Evolutionary conservation across 2,329 filamentous ascomycete species (phyloP).

Genomic region (Ambrosiella xylebori): DNA sequence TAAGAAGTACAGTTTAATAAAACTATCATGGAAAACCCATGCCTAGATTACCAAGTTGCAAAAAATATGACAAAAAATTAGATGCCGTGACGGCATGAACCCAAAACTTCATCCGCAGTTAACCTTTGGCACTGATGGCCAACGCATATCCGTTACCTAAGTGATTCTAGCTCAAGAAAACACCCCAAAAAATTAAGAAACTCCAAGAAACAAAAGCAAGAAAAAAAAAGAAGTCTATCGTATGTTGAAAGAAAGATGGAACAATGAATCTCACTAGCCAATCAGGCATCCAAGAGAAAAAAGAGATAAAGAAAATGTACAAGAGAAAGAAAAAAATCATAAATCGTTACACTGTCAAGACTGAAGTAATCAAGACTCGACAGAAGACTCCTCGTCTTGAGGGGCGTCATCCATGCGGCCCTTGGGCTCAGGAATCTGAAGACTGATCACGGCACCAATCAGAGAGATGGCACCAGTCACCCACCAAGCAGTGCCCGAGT

Average conservation of each 20-base stretch:
- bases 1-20: too few relatives aligned
- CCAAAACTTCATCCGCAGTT: too few relatives aligned
- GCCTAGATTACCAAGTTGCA: too few relatives aligned
- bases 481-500: constrained; percentile 90
- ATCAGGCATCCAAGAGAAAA: neutral
- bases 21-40: too few relatives aligned
- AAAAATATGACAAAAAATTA: too few relatives aligned
- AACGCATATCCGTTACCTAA: too few relatives aligned
- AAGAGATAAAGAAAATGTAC: neutral
- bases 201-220: neutral
- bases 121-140: too few relatives aligned
- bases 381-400: constrained; percentile 22
- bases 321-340: constrained; percentile 1
- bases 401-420: constrained; percentile 21
- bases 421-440: constrained; percentile 53
- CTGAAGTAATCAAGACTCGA: neutral
- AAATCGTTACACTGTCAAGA: neutral
- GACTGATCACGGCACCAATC: constrained; percentile 55
- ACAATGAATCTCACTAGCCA: neutral
- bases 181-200: neutral
- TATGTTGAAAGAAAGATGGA: neutral
- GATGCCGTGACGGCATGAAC: too few relatives aligned
- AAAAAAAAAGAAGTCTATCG: neutral
- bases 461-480: constrained; percentile 61
- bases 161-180: too few relatives aligned